Base-by-base conservation (phyloP, 2,329 filamentous ascomycete species). In the Colletotrichum eleusines region DNA sequence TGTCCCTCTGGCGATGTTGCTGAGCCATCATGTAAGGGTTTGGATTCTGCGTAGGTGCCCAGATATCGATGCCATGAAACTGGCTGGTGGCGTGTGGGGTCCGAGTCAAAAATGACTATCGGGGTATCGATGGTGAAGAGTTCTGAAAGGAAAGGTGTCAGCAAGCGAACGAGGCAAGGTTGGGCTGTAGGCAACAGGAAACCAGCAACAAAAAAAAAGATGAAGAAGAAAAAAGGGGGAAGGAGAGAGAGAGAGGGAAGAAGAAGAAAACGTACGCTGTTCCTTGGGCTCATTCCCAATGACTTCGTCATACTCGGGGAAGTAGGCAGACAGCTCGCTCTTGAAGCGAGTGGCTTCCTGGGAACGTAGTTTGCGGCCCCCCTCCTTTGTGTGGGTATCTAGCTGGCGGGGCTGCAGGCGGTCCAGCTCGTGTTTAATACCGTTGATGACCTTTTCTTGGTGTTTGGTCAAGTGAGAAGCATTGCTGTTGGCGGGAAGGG, bases 221-320 rank as follows among this genome's bases (percentile, higher is more conserved):
- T 20, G 3, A 23, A 46, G 44, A 44, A 44, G 38, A 44, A 44
- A 62, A 20, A 40, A 12, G n/a, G n/a, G n/a, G n/a, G 12, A n/a
- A 18, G 20, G 5, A 18, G 26, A 4, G 5, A 14, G 6, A 20
- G 18, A 8, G 16, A 12, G 1, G 11, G 35, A 2, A 8, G 8
- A 20, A 40, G 55, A 59, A 63, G 1, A 44, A 3, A 44, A 85
- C 89, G 79, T 87, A 95, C 94, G 91, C 75, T 91, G 86, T 81
- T 95, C 91, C 76, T 92, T 92, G 48, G 91, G 89, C 73, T 94
- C 91, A 78, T 97, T 93, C 73, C 93, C 94, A 82, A 98, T 94
- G 74, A 98, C 89, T 79, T 97, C 94, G 81, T 98, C 95, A 81
- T 97, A 98, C 77, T 97, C 95, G 63, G 93, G 91, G 78, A 98